Percentiles rank a stretch among this genome's conserved stretches.
Conservation (phyloP, 345 rosid species). For the Hibiscus tridactylites region DNA sequence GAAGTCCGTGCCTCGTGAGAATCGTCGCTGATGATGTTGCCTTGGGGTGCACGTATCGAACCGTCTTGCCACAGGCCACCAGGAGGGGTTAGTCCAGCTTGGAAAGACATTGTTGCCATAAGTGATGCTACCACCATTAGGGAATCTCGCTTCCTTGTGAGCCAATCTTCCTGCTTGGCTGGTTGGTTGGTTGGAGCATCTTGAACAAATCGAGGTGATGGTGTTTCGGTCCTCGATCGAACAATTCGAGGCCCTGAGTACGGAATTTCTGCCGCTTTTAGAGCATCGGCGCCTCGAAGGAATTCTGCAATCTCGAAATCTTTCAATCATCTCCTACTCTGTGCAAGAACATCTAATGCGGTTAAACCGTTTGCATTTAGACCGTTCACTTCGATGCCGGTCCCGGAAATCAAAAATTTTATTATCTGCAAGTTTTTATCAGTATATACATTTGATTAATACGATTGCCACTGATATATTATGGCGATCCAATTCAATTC, state of each 20-base stretch:
- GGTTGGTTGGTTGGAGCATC: neutral
- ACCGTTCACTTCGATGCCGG: constrained; percentile 11
- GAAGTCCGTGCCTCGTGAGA: neutral
- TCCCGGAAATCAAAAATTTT: constrained; percentile 12
- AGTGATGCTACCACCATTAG: constrained; percentile 27
- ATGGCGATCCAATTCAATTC: neutral
- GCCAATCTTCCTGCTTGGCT: constrained; percentile 15
- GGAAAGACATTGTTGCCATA: constrained; percentile 29
- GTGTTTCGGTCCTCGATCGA: neutral
- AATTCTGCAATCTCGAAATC: constrained; percentile 21
- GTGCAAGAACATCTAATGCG: constrained; percentile 15
- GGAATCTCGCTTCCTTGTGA: constrained; percentile 13
- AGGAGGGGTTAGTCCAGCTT: constrained; percentile 25
- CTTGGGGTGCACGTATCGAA: neutral
- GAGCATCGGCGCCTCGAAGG: constrained; percentile 14
- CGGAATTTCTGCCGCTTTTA: neutral
- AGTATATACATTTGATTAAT: neutral
- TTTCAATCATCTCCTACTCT: constrained; percentile 15
- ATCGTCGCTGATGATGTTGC: neutral
- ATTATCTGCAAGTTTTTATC: constrained; percentile 13
- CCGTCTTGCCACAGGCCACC: constrained; percentile 18
- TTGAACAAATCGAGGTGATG: neutral
- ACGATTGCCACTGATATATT: neutral
- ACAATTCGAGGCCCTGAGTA: neutral
- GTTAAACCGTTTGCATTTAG: constrained; percentile 22